Conservation (phyloP, 352 stramenopile species). For the Globisporangium nodosum region DNA sequence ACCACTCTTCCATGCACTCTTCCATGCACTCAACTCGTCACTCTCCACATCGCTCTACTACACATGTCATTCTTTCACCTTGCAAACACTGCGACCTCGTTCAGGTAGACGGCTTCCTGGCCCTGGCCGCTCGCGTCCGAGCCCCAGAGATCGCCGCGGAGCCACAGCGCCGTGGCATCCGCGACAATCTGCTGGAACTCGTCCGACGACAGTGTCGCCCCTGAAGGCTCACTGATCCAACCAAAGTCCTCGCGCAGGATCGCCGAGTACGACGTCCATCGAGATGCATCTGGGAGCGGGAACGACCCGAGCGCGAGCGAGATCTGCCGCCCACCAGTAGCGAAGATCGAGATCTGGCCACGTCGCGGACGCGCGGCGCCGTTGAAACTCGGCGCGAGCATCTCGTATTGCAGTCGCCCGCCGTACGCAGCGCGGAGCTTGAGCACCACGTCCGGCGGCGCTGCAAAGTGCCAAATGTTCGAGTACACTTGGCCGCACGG, state of each 20-base stretch:
- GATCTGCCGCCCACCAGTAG: constrained; percentile 20
- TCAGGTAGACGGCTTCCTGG: constrained; percentile 73
- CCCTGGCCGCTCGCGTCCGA: constrained; percentile 31
- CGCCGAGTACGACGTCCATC: constrained; percentile 59
- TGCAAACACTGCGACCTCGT: constrained; percentile 44
- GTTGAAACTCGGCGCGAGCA: constrained; percentile 67
- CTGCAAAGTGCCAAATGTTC: constrained; percentile 68
- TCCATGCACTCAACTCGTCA: neutral
- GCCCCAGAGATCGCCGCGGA: constrained; percentile 67
- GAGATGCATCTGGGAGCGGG: constrained; percentile 25
- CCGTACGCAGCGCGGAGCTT: constrained; percentile 42
- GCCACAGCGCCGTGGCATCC: constrained; percentile 35
- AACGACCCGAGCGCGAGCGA: constrained; percentile 52
- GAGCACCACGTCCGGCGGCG: constrained; percentile 22
- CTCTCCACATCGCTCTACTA: neutral
- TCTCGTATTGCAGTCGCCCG: constrained; percentile 59
- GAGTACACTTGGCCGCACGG: constrained; percentile 60
- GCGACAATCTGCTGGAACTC: constrained; percentile 32
- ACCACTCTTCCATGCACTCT: too few species aligned
- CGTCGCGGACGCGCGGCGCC: constrained; percentile 41
- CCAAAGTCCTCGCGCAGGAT: constrained; percentile 73
- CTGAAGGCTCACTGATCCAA: constrained; percentile 56
- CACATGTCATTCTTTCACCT: constrained; percentile 13
- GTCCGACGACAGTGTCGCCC: constrained; percentile 15
- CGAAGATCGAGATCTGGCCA: constrained; percentile 51